Conservation (phyloP, 345 rosid species). For the Citrus unshiu region DNA sequence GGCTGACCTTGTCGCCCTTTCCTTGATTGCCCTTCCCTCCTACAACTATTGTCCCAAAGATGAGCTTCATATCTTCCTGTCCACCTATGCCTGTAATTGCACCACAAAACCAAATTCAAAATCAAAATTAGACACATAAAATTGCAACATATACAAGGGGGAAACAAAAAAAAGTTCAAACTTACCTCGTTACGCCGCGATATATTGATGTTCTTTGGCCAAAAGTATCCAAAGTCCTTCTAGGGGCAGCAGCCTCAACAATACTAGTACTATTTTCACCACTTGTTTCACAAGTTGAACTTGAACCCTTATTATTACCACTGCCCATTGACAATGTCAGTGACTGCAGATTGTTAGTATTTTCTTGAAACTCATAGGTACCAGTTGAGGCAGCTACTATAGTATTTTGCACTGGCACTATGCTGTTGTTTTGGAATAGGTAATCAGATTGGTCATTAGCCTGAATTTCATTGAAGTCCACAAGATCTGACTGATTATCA, state of each 20-base stretch:
- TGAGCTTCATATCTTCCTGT: conserved; percentile 99
- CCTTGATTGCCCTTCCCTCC: conserved; percentile 98
- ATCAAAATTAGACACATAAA: background rate
- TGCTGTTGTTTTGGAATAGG: conserved; percentile 46
- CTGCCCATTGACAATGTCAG: conserved; percentile 94
- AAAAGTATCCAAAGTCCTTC: conserved; percentile 85
- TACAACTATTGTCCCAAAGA: conserved; percentile 98
- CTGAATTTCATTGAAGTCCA: conserved; percentile 60
- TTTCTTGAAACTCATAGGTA: conserved; percentile 67
- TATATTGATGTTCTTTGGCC: conserved; percentile 97
- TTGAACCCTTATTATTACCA: conserved; percentile 44
- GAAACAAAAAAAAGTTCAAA: background rate
- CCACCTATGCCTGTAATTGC: conserved; percentile 82
- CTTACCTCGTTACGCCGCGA: conserved; percentile 94
- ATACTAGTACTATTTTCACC: conserved; percentile 48
- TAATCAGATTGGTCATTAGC: conserved; percentile 54
- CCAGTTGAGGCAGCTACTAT: conserved; percentile 27
- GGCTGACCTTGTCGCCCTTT: conserved; percentile 93
- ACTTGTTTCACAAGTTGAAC: conserved; percentile 54
- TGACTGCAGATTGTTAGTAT: conserved; percentile 66
- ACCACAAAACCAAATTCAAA: background rate
- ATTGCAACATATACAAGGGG: background rate
- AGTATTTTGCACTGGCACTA: conserved; percentile 52
- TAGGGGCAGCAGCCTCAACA: conserved; percentile 71
- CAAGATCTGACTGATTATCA: conserved; percentile 67